Base-by-base conservation (phyloP, 2,329 filamentous ascomycete species). In the Pseudogymnoascus verrucosus region DNA sequence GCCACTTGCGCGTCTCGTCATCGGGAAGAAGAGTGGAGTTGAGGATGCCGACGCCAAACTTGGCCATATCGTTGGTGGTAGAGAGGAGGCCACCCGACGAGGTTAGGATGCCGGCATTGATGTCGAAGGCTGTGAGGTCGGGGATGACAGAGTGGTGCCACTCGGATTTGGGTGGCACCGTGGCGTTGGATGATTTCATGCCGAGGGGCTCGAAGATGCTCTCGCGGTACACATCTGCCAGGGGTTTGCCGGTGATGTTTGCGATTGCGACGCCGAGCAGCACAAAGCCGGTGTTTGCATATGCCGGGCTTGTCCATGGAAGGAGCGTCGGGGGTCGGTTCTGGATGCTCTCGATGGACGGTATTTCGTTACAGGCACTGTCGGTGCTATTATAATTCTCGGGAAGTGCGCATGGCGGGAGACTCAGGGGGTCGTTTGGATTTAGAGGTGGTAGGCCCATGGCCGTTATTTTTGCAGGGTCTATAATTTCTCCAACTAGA, bases 251-350 rank as follows among this genome's bases (percentile, higher is more conserved):
- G 0, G 77, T 78, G 0, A 78, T 74, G 5, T 74, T 74, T 64
- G 82, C 78, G 0, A 84, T 71, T 0, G 78, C 78, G 0, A 78
- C 70, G 2, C 78, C 79, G 0, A 83, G 74, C 1, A 82, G 64
- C 1, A 76, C 71, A 19, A 79, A 79, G 0, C 74, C 80, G 2
- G 77, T 71, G 66, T 84, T 82, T 28, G 80, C 79, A 69, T 84
- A 84, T 2, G 76, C 72, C 0, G 81, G 79, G 2, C 73, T 77
- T 0, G 76, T 74, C 66, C 78, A 80, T 0, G 80, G 76, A 0
- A 71, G 68, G 61, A 78, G 81, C 1, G 76, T 71, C 0, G 80
- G 79, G 5, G 74, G 70, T 4, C 70, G 70, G 59, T 68, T 67
- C 19, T 67, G 68, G 14, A 74, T 71, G n/a, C 71, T 71, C 7